Conservation (phyloP, 306 rosid species). For the Malus orientalis region DNA sequence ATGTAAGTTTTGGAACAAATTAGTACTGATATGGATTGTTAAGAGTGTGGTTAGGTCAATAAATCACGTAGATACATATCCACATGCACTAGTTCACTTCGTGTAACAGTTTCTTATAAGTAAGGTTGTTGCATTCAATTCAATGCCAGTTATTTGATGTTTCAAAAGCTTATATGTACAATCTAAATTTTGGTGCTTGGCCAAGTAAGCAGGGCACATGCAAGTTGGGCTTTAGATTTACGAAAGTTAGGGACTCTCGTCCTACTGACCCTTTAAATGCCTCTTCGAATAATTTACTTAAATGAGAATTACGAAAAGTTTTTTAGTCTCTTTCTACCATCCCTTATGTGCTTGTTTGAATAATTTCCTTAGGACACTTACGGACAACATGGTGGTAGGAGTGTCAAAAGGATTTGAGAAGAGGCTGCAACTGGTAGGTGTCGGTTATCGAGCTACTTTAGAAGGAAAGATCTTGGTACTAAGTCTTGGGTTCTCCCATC, state of each 20-base stretch:
- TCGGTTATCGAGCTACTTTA: slow-evolving; percentile 82
- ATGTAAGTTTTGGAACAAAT: not conserved
- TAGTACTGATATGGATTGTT: not conserved
- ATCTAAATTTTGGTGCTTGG: not conserved
- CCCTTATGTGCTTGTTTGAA: slow-evolving; percentile 17
- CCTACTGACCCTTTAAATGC: slow-evolving; percentile 6
- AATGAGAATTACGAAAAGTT: not conserved
- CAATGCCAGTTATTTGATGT: not conserved
- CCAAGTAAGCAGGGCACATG: not conserved
- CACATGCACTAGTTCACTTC: not conserved
- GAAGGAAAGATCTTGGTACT: slow-evolving; percentile 74
- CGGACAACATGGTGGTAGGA: slow-evolving; percentile 86
- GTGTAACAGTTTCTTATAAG: not conserved
- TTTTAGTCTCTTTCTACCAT: not conserved
- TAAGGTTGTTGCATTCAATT: not conserved
- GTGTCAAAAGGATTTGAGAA: slow-evolving; percentile 97
- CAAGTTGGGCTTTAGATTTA: not conserved
- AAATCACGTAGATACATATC: too few species aligned
- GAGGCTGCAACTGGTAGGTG: slow-evolving; percentile 87
- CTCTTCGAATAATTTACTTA: slow-evolving; percentile 18
- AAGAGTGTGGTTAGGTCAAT: not conserved
- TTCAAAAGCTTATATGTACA: not conserved
- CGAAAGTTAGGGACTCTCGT: not conserved
- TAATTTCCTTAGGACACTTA: slow-evolving; percentile 63
- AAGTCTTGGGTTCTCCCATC: slow-evolving; percentile 97